Evolutionary conservation across 176 grass and related monocot species (phyloP), one percentile per base, ranked within the genome.

Genomic region (Ensete ventricosum): DNA sequence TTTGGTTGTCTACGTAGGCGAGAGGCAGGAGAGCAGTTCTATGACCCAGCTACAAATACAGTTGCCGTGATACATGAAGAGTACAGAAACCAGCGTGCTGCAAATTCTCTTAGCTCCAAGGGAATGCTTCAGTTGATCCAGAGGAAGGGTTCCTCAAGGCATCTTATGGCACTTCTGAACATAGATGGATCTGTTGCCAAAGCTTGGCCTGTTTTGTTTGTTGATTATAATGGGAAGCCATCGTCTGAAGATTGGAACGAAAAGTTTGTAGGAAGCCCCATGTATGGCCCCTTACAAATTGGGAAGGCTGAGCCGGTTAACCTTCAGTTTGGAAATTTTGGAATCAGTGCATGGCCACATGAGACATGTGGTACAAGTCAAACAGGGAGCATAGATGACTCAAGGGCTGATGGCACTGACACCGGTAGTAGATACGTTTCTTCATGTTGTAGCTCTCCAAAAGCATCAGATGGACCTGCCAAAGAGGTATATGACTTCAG

Each of bases 121-220:
- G 90, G 90, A 50, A 91, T 99, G 88, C 86, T 99, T 80, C 90
- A 99, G 67, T 80, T 99, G 72, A 99, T 94, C 71, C 86, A 92
- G 80, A 82, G 88, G 69, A 91, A 88, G 58, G 95, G 90, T 22
- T 99, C 90, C 12, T 83, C 85, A 4, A 89, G 86, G 75, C 89
- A 94, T 83, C 72, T 99, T 52, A 94, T 94, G 90, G 90, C 95
- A n/a, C 83, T 99, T 55, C 79, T 99, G 54, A 93, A 99, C 12
- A 79, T 79, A 48, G 95, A 99, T 57, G 95, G 95, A 51, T 94
- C 90, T 17, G 90, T 99, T 22, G 85, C 90, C 14, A 99, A 99
- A 68, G 86, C 84, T 80, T 98, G 95, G 95, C 95, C 89, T 13
- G 74, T 98, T 14, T 72, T 80, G 77, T 75, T 78, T 67, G 71